A percentile compares a stretch with the other conserved stretches of the same genome.
Conservation (phyloP, 1,139 yeast species). For the Candida neerlandica region DNA sequence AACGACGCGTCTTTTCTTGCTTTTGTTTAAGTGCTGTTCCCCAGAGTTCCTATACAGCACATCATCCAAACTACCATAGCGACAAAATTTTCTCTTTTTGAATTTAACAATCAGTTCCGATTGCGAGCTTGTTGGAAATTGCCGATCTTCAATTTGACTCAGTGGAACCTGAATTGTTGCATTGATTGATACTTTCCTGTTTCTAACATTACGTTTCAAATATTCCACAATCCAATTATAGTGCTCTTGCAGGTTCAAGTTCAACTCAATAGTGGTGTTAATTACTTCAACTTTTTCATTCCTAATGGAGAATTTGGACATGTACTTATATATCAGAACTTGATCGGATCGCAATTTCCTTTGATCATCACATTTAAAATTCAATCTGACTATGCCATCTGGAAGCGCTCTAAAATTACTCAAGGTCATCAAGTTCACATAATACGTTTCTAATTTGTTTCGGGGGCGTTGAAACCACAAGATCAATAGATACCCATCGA, state of each 20-base stretch:
- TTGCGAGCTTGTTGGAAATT: not conserved
- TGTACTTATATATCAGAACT: slow-evolving; percentile 7
- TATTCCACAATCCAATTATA: slow-evolving; percentile 14
- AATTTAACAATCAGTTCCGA: not conserved
- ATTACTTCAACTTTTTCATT: slow-evolving; percentile 9
- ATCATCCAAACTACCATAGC: not conserved
- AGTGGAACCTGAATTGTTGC: slow-evolving; percentile 7
- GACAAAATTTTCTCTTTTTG: slow-evolving; percentile 1
- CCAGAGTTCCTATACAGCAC: not conserved
- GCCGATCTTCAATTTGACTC: slow-evolving; percentile 1
- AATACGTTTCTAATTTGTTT: slow-evolving; percentile 11
- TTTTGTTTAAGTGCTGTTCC: not conserved
- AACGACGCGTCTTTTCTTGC: not conserved
- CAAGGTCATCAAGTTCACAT: slow-evolving; percentile 18
- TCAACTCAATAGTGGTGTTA: slow-evolving; percentile 10
- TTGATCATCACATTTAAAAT: slow-evolving; percentile 11
- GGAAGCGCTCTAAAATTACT: slow-evolving; percentile 12
- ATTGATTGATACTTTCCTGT: slow-evolving; percentile 8
- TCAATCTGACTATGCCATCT: slow-evolving; percentile 14
- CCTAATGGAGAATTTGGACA: slow-evolving; percentile 14
- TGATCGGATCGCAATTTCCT: slow-evolving; percentile 13
- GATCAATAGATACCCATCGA: slow-evolving; percentile 16
- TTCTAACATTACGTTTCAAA: slow-evolving; percentile 6
- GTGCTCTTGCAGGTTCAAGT: slow-evolving; percentile 10
- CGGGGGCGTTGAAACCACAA: slow-evolving; percentile 17